Evolutionary conservation across 371 early-diverging fungal genomes (phyloP), one percentile per base, ranked within the genome.

Genomic region (Mucor lusitanicus): DNA sequence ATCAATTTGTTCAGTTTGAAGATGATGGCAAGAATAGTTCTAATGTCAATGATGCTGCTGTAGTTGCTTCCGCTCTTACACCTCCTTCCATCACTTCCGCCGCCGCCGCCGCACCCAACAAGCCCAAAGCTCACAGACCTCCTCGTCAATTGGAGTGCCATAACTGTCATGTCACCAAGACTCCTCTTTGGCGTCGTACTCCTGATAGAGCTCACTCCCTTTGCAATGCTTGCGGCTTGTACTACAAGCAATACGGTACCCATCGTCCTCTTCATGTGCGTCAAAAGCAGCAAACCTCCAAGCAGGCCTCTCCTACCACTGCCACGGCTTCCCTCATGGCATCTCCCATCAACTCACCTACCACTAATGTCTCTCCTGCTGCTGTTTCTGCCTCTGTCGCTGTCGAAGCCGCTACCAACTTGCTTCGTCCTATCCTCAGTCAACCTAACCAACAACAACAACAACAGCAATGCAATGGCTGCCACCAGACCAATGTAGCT

Each of bases 181-280:
- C 93, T 6, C 94, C 94, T n/a, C 85, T 94, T 21, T 94, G 94
- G 94, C 84, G 93, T 28, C 81, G 92, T 44, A 92, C 93, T 35
- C 86, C 89, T 39, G 92, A 92, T 64, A 81, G 89, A 65, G 80
- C 82, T 64, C 91, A 91, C 69, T 88, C 88, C 46, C 84, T 94
- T 27, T 94, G 94, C 78, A 94, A 94, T 76, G 93, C 94, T 1
- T 94, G 94, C 73, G 92, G 92, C 39, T 78, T 91, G n/a, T 94
- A 91, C 77, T 89, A 81, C 61, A 92, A 91, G 80, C 90, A 89
- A 58, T 90, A 91, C 68, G 84, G 88, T 30, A 77, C 83, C 2
- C 91, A 92, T 63, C 87, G 91, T 28, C 94, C 92, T 7, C 72
- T 88, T 37, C 83, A 85, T 57, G 79, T 87, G 3, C 86, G 88